These are phyloP conservation scores for Debaryomycetaceae sp. DNA, from an alignment of 1,139 yeast species.

Conservation along the genomic window DNA sequence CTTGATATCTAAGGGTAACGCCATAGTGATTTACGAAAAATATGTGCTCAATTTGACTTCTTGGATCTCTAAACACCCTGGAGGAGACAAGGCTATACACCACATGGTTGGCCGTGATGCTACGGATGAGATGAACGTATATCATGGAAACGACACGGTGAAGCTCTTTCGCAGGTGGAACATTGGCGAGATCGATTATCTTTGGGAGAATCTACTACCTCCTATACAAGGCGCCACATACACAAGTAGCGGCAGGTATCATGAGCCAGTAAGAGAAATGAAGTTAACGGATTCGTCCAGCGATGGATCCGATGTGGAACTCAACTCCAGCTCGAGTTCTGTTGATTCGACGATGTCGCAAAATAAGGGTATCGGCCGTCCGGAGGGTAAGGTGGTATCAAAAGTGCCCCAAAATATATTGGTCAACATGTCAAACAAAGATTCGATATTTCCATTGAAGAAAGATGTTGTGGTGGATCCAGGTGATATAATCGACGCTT, in stretches of 20 bases:
- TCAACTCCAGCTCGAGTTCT: slow-evolving; percentile 12
- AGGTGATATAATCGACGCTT: slow-evolving; percentile 48
- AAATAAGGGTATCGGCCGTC: slow-evolving; percentile 30
- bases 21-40: slow-evolving; percentile 62
- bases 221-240: slow-evolving; percentile 84
- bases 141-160: slow-evolving; percentile 63
- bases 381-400: slow-evolving; percentile 39
- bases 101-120: slow-evolving; percentile 91
- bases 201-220: slow-evolving; percentile 75
- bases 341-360: slow-evolving; percentile 3
- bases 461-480: slow-evolving; percentile 51
- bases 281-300: slow-evolving; percentile 15
- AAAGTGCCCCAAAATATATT: slow-evolving; percentile 48
- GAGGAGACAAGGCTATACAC: slow-evolving; percentile 79
- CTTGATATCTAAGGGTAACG: slow-evolving; percentile 63
- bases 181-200: slow-evolving; percentile 58
- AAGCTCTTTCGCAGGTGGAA: slow-evolving; percentile 49
- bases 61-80: slow-evolving; percentile 80
- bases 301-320: slow-evolving; percentile 12
- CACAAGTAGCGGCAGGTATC: slow-evolving; percentile 3
- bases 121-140: slow-evolving; percentile 84
- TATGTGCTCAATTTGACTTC: slow-evolving; percentile 60
- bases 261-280: slow-evolving; percentile 10
- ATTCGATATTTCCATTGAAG: slow-evolving; percentile 34
- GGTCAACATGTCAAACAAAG: slow-evolving; percentile 33